Percentiles rank a stretch among this genome's conserved stretches.
These are phyloP conservation scores for Endoconidiophora laricicola DNA, from an alignment of 2,329 filamentous ascomycete species.

Conservation along the genomic window DNA sequence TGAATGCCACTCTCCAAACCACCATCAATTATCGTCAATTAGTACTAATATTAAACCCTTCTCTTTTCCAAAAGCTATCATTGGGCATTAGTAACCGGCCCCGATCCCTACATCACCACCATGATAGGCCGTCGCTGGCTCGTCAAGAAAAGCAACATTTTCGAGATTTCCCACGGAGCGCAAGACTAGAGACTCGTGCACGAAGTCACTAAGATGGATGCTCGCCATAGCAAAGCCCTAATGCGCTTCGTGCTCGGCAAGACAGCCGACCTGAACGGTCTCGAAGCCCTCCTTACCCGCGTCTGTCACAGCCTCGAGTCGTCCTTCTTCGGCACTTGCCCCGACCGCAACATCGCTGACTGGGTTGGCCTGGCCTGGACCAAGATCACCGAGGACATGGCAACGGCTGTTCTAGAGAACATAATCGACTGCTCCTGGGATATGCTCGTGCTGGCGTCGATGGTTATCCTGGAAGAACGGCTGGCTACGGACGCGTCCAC, in stretches of 20 bases:
- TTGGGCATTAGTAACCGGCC: constrained; percentile 1
- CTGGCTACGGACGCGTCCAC: background rate
- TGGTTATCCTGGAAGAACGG: constrained; percentile 1
- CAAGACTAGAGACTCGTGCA: background rate
- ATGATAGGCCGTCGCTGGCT: constrained; percentile 2
- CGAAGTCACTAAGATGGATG: constrained; percentile 6
- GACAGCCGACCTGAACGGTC: background rate
- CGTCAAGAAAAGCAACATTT: background rate
- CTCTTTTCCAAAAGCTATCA: background rate
- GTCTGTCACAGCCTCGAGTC: background rate
- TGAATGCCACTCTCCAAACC: background rate
- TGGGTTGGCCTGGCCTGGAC: constrained; percentile 3
- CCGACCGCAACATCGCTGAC: constrained; percentile 1
- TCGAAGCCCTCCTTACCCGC: background rate
- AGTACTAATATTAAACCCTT: too few relatives aligned
- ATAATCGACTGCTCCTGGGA: background rate
- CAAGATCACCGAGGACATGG: background rate
- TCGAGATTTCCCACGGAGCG: background rate
- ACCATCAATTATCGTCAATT: background rate
- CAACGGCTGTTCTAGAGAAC: too few relatives aligned
- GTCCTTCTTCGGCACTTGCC: background rate
- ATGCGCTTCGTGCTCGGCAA: constrained; percentile 2
- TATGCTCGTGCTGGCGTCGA: background rate
- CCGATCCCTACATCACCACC: background rate
- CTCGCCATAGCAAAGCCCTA: background rate